These are phyloP conservation scores for Xylariales sp. DNA, from an alignment of 2,329 filamentous ascomycete genomes.

Conservation along the genomic window DNA sequence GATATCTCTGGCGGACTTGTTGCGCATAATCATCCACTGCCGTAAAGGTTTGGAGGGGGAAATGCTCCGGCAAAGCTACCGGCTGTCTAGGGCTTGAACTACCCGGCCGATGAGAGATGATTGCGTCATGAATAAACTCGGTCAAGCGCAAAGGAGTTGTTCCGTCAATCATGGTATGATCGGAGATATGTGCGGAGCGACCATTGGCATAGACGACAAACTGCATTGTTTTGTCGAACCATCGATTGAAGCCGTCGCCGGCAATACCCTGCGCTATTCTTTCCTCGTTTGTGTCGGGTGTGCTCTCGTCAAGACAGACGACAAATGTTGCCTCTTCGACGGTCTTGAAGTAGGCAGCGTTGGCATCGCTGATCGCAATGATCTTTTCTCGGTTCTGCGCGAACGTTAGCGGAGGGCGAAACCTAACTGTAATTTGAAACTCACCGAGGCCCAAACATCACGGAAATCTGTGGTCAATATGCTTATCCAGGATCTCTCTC, in stretches of 20 bases:
- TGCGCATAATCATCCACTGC: slow-evolving; percentile 17
- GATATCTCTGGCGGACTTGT: slow-evolving; percentile 22
- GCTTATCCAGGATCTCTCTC: slow-evolving; percentile 16
- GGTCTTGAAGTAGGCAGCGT: slow-evolving; percentile 15
- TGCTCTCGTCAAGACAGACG: slow-evolving; percentile 26
- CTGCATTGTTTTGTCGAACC: slow-evolving; percentile 32
- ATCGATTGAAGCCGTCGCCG: slow-evolving; percentile 31
- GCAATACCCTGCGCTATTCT: slow-evolving; percentile 14
- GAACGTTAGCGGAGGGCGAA: background rate
- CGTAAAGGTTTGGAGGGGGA: slow-evolving; percentile 12
- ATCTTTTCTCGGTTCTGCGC: slow-evolving; percentile 17
- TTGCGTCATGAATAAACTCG: slow-evolving; percentile 26
- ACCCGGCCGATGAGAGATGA: slow-evolving; percentile 15
- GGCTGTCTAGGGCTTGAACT: background rate
- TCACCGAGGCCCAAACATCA: slow-evolving; percentile 23
- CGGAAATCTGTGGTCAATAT: slow-evolving; percentile 28
- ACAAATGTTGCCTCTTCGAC: slow-evolving; percentile 31
- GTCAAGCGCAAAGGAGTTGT: slow-evolving; percentile 25
- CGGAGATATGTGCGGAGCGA: slow-evolving; percentile 19
- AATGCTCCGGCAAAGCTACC: slow-evolving; percentile 11
- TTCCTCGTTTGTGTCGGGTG: slow-evolving; percentile 24
- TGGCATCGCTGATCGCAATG: slow-evolving; percentile 7
- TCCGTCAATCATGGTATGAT: slow-evolving; percentile 32
- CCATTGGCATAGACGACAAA: slow-evolving; percentile 31
- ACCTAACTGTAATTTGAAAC: background rate